Conservation (phyloP, 495 filamentous ascomycete species). For the Penicillium goetzii region DNA sequence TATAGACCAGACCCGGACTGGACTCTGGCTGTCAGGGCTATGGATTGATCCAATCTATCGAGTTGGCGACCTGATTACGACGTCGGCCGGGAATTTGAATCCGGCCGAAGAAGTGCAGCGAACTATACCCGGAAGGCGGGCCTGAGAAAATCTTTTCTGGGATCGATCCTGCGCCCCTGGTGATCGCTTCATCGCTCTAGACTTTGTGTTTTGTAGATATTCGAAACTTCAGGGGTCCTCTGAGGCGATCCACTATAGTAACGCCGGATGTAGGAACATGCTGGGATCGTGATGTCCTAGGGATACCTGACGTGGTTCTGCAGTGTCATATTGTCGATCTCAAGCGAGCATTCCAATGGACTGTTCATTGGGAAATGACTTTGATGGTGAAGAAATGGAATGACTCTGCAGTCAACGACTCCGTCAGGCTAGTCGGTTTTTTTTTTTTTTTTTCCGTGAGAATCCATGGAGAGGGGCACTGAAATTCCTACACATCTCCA, state of each 20-base stretch:
- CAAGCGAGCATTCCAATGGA: not conserved
- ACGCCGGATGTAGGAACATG: not conserved
- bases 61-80: not conserved
- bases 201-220: not conserved
- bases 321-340: conserved; percentile 6
- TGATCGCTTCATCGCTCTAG: not conserved
- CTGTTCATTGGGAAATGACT: not conserved
- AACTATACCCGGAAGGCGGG: not conserved
- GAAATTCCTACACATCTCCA: not conserved
- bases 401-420: not conserved
- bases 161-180: not conserved
- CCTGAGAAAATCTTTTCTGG: not conserved
- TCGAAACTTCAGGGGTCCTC: not conserved
- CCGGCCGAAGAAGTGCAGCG: not conserved
- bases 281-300: not conserved
- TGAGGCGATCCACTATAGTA: not conserved
- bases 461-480: not conserved
- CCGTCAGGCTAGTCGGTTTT: not conserved
- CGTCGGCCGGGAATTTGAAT: conserved; percentile 7
- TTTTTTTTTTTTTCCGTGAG: not conserved
- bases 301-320: not conserved
- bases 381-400: not conserved
- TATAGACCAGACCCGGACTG: not conserved
- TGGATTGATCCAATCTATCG: not conserved
- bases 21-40: not conserved